Evolutionary conservation across 1,139 yeast species (phyloP).

Genomic region (Hanseniaspora gamundiae): DNA sequence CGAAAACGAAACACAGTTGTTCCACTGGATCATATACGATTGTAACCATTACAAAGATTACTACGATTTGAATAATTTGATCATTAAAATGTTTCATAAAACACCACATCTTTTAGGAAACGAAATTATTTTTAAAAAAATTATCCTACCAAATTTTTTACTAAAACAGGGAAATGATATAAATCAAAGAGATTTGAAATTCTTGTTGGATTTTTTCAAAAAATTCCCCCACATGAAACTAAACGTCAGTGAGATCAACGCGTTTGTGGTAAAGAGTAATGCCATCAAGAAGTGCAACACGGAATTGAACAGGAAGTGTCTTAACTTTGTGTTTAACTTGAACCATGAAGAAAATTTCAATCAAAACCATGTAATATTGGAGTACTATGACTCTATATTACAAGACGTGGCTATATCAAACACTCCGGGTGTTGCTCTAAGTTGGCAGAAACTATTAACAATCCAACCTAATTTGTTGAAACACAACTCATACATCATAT

Average conservation of each 20-base stretch:
- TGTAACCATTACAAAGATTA: neutral
- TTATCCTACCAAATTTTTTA: neutral
- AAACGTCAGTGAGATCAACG: neutral
- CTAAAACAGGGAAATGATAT: neutral
- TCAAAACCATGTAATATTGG: neutral
- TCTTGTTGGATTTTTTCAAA: neutral
- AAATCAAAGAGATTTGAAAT: neutral
- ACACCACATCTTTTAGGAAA: neutral
- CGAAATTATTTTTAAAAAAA: neutral
- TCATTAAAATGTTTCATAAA: neutral
- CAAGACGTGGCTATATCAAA: neutral
- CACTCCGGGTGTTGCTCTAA: neutral
- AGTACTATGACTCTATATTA: neutral
- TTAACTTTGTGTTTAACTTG: neutral
- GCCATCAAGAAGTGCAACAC: neutral
- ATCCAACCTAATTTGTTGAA: neutral
- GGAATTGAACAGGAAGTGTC: neutral
- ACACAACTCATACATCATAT: slow-evolving; percentile 1
- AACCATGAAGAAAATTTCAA: neutral
- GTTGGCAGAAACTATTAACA: neutral
- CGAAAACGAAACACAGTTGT: slow-evolving; percentile 1
- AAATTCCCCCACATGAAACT: neutral
- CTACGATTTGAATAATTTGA: neutral
- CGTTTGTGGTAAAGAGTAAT: neutral
- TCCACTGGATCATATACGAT: neutral